phyloP scores from a whole-genome alignment of 2,329 filamentous ascomycete species.

The Conoideocrella luteorostrata region DNA sequence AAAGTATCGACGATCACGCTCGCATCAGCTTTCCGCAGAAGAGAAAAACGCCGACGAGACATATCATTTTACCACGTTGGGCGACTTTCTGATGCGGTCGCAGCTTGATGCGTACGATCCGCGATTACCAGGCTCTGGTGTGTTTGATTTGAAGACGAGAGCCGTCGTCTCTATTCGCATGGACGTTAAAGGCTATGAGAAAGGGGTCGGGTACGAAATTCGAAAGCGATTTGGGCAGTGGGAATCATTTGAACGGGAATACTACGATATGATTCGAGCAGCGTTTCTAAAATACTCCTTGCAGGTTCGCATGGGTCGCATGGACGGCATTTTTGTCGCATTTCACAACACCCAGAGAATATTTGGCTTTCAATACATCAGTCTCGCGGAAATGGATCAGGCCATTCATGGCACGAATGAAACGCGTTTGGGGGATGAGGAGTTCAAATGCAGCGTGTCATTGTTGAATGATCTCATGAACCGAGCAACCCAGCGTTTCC shows the following conservation, averaged over 20 bases:
- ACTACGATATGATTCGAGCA: constrained; percentile 91
- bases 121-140: constrained; percentile 80
- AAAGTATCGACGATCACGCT: constrained; percentile 65
- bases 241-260: constrained; percentile 92
- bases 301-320: constrained; percentile 92
- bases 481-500: constrained; percentile 67
- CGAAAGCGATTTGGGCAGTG: constrained; percentile 66
- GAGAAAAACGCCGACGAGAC: constrained; percentile 67
- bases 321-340: constrained; percentile 98
- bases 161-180: constrained; percentile 89
- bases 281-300: constrained; percentile 96
- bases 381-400: constrained; percentile 79
- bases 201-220: constrained; percentile 83
- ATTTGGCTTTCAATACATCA: constrained; percentile 95
- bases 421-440: constrained; percentile 63
- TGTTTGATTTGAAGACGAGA: constrained; percentile 94
- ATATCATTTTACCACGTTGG: constrained; percentile 81
- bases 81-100: constrained; percentile 88
- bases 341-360: constrained; percentile 93
- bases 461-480: constrained; percentile 76
- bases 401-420: constrained; percentile 74
- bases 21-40: constrained; percentile 63
- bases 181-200: constrained; percentile 65
- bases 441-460: constrained; percentile 76
- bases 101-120: constrained; percentile 88